Conservation (phyloP, 192 early-diverging fungal species). For the Podila minutissima region DNA sequence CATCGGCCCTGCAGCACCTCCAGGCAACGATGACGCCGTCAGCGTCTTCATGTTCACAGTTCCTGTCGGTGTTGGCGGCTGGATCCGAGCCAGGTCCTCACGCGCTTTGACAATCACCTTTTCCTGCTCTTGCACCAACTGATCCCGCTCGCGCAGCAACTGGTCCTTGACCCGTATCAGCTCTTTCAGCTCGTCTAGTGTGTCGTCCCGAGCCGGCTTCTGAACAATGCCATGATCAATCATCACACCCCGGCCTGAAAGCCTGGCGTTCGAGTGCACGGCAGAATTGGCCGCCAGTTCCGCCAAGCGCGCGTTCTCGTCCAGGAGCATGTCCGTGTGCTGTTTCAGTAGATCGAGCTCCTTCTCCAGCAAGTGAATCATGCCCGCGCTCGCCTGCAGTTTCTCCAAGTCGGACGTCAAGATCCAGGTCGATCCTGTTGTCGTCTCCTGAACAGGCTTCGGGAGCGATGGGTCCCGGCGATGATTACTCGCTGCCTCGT, state of each 20-base stretch:
- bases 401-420: conserved; percentile 36
- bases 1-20: background rate
- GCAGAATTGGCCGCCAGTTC: conserved; percentile 28
- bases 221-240: conserved; percentile 2
- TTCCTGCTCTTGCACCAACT: conserved; percentile 23
- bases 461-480: background rate
- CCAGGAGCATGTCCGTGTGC: conserved; percentile 36
- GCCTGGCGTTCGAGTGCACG: background rate
- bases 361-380: conserved; percentile 43
- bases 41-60: no score
- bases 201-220: conserved; percentile 9
- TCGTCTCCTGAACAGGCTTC: background rate
- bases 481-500: background rate
- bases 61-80: background rate
- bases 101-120: conserved; percentile 1
- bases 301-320: conserved; percentile 37
- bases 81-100: background rate
- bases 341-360: conserved; percentile 51
- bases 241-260: background rate
- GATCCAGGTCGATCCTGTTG: conserved; percentile 11
- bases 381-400: conserved; percentile 34
- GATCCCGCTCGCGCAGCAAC: conserved; percentile 25
- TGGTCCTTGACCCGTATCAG: conserved; percentile 42
- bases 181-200: conserved; percentile 24
- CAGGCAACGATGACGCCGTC: background rate